phyloP scores from a whole-genome alignment of 2,329 filamentous ascomycete species.

The Trichoderma atroviride region DNA sequence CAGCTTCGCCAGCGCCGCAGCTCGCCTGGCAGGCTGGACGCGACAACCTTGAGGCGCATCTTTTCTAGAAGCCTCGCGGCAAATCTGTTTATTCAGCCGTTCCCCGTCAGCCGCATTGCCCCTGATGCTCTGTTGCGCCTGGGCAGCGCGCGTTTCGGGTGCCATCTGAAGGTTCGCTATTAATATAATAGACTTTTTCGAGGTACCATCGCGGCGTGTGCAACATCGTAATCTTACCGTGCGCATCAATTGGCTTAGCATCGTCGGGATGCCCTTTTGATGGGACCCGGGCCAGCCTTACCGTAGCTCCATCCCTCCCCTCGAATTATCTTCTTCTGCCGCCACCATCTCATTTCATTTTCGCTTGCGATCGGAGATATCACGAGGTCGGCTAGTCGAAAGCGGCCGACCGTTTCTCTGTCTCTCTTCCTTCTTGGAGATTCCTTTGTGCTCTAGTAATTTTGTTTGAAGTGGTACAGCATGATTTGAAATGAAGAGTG shows the following conservation, averaged over 20 bases:
- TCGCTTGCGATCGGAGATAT: conserved; percentile 5
- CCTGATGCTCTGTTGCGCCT: background rate
- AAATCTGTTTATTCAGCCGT: background rate
- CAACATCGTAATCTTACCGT: conserved; percentile 16
- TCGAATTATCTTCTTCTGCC: background rate
- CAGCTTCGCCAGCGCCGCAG: background rate
- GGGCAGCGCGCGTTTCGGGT: background rate
- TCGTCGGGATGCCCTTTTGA: background rate
- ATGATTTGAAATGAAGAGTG: background rate
- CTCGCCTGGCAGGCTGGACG: background rate
- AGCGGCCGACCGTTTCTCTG: background rate
- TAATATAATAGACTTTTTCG: background rate
- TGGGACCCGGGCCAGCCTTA: conserved; percentile 17
- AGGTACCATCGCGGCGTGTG: conserved; percentile 2
- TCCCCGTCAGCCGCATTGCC: background rate
- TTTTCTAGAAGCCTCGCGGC: background rate
- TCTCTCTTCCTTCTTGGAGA: background rate
- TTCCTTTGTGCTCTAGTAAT: background rate
- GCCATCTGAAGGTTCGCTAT: background rate
- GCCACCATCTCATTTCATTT: conserved; percentile 19
- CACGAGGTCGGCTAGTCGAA: background rate
- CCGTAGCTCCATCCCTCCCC: background rate
- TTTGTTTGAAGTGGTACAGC: background rate
- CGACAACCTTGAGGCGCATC: background rate
- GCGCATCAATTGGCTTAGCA: conserved; percentile 2